Evolutionary conservation across 768 basidiomycete species (phyloP).

Genomic region (Clitopilus hobsonii): DNA sequence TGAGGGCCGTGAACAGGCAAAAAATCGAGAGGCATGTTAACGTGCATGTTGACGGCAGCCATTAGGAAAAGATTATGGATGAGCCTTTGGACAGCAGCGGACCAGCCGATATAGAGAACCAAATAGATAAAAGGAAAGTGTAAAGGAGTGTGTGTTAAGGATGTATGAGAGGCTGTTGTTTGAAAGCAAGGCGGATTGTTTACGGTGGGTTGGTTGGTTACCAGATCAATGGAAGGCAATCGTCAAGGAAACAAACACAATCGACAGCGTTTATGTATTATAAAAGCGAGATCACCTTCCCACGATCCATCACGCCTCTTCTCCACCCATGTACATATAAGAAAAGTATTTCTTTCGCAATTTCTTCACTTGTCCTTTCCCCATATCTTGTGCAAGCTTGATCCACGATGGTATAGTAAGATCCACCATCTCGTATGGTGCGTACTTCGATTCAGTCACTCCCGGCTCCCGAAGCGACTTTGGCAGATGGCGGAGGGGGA

Average conservation of each 20-base stretch:
- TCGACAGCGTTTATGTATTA: conserved; percentile 7
- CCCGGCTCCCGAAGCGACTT: conserved; percentile 34
- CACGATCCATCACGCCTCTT: conserved; percentile 19
- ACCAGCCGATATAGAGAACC: conserved; percentile 48
- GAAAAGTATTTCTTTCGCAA: conserved; percentile 60
- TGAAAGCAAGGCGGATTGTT: conserved; percentile 11
- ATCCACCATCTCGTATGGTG: conserved; percentile 72
- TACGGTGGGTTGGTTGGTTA: conserved; percentile 19
- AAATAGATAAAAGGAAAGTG: conserved; percentile 20
- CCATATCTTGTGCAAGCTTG: conserved; percentile 58
- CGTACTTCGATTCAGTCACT: conserved; percentile 42
- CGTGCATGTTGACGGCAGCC: conserved; percentile 73
- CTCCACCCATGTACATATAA: conserved; percentile 69
- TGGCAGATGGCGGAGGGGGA: conserved; percentile 56
- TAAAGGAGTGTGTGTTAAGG: conserved; percentile 12
- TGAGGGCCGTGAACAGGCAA: conserved; percentile 45
- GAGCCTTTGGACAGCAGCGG: conserved; percentile 39
- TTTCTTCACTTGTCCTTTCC: conserved; percentile 42
- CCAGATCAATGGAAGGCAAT: conserved; percentile 27
- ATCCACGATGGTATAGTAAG: conserved; percentile 78
- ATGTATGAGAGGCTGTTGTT: conserved; percentile 21
- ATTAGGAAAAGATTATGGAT: too few species aligned
- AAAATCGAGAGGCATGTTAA: conserved; percentile 69
- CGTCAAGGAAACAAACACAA: conserved; percentile 38
- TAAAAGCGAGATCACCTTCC: conserved; percentile 6